A percentile compares a stretch with the other conserved stretches of the same genome.
phyloP scores from a whole-genome alignment of 2,329 filamentous ascomycete species.

The Claviceps pusilla region DNA sequence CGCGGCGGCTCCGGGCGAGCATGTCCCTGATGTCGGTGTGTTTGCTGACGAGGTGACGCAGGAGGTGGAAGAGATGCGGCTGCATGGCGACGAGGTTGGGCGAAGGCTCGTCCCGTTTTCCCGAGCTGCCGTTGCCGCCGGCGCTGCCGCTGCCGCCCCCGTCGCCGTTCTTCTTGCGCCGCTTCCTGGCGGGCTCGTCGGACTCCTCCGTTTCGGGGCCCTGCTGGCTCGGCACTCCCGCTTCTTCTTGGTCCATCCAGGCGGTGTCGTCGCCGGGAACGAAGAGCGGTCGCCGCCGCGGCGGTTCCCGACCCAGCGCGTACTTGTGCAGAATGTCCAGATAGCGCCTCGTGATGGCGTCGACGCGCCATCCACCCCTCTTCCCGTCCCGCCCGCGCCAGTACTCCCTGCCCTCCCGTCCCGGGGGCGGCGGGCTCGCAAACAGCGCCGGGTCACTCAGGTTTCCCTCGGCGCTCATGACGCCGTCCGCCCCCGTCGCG shows the following conservation, averaged over 20 bases:
- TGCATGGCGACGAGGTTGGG: slow-evolving; percentile 70
- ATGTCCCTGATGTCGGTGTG: slow-evolving; percentile 77
- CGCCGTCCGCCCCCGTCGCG: slow-evolving; percentile 73
- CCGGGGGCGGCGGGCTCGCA: slow-evolving; percentile 46
- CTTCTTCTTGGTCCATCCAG: slow-evolving; percentile 24
- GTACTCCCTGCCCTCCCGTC: slow-evolving; percentile 61
- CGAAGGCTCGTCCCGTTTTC: slow-evolving; percentile 23
- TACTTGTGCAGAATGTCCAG: slow-evolving; percentile 78
- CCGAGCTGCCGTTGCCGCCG: slow-evolving; percentile 5
- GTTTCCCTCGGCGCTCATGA: slow-evolving; percentile 95
- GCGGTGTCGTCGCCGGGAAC: slow-evolving; percentile 41
- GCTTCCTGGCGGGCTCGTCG: slow-evolving; percentile 38
- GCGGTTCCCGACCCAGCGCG: slow-evolving; percentile 51
- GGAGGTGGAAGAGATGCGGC: slow-evolving; percentile 81
- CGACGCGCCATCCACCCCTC: slow-evolving; percentile 67
- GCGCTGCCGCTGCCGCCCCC: slow-evolving; percentile 10
- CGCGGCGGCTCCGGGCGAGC: slow-evolving; percentile 53
- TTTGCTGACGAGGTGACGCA: slow-evolving; percentile 63
- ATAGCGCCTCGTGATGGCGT: slow-evolving; percentile 76
- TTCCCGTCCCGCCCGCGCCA: slow-evolving; percentile 68
- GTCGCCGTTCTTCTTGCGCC: slow-evolving; percentile 27
- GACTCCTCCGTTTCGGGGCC: slow-evolving; percentile 16
- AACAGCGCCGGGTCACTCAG: slow-evolving; percentile 86
- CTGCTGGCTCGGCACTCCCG: slow-evolving; percentile 6
- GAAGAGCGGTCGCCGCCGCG: slow-evolving; percentile 57